Evolutionary conservation across 352 stramenopile species (phyloP).

Genomic region (Globisporangium recalcitrans): DNA sequence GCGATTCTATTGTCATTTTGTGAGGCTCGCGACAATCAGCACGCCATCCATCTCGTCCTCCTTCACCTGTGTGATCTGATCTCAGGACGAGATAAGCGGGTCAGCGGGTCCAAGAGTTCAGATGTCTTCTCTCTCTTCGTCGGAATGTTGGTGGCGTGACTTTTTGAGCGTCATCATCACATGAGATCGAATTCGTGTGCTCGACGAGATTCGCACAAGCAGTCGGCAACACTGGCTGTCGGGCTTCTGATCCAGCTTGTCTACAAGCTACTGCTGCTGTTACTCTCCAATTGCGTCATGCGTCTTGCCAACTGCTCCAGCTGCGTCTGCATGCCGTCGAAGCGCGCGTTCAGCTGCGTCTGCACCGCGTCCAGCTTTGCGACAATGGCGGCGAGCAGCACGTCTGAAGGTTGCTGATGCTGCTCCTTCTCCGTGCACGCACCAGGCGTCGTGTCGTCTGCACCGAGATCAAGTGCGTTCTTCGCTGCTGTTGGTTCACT

Average conservation of each 20-base stretch:
- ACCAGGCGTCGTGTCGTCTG: neutral
- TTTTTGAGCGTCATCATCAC: no score
- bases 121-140: no score
- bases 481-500: neutral
- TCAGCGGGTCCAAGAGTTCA: no score
- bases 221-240: no score
- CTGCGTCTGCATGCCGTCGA: conserved; percentile 42
- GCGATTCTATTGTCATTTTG: no score
- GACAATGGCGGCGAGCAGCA: conserved; percentile 22
- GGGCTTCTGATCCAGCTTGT: neutral
- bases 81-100: no score
- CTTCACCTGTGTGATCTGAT: no score
- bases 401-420: neutral
- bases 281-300: conserved; percentile 37
- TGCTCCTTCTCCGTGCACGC: conserved; percentile 17
- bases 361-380: conserved; percentile 35
- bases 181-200: no score
- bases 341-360: conserved; percentile 42
- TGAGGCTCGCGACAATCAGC: no score
- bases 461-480: neutral
- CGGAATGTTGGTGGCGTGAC: no score
- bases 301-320: conserved; percentile 30
- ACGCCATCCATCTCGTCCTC: no score
- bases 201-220: no score
- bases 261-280: neutral